Conservation (phyloP, 116 monocot genomes). For the Iris pallida region DNA sequence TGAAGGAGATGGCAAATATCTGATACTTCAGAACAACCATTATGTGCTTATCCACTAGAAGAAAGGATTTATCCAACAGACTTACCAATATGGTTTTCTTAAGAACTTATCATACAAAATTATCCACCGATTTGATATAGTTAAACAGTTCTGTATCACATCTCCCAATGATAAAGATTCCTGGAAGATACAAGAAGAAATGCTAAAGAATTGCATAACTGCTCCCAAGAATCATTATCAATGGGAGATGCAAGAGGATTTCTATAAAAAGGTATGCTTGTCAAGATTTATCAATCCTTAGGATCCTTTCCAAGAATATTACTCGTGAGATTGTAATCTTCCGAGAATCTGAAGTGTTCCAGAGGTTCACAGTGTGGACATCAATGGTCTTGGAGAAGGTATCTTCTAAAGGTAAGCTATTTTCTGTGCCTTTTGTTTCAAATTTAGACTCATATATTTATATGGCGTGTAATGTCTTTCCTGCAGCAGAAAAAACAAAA, state of each 20-base stretch:
- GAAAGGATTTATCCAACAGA: slow-evolving; percentile 73
- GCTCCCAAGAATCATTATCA: too few relatives aligned
- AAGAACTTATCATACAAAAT: slow-evolving; percentile 19
- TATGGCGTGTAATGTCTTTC: too few relatives aligned
- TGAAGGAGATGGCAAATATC: slow-evolving; percentile 98
- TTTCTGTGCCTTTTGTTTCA: too few relatives aligned
- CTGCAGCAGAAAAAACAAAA: too few relatives aligned
- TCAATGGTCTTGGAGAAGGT: too few relatives aligned
- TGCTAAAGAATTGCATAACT: slow-evolving; percentile 86
- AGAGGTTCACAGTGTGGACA: too few relatives aligned
- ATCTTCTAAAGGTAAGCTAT: too few relatives aligned
- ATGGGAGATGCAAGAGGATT: too few relatives aligned
- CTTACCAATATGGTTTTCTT: slow-evolving; percentile 57
- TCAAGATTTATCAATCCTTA: not conserved
- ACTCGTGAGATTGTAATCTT: not conserved
- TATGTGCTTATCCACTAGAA: slow-evolving; percentile 88
- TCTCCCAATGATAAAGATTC: slow-evolving; percentile 79
- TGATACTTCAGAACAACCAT: slow-evolving; percentile 96
- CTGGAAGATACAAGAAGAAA: slow-evolving; percentile 95
- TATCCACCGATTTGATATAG: slow-evolving; percentile 97
- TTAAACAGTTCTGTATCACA: slow-evolving; percentile 93
- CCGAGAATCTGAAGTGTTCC: not conserved
- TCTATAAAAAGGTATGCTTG: slow-evolving; percentile 67
- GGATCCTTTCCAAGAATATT: not conserved
- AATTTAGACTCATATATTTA: too few relatives aligned